Conservation (phyloP, 2,329 filamentous ascomycete genomes). For the Venturia aucupariae region DNA sequence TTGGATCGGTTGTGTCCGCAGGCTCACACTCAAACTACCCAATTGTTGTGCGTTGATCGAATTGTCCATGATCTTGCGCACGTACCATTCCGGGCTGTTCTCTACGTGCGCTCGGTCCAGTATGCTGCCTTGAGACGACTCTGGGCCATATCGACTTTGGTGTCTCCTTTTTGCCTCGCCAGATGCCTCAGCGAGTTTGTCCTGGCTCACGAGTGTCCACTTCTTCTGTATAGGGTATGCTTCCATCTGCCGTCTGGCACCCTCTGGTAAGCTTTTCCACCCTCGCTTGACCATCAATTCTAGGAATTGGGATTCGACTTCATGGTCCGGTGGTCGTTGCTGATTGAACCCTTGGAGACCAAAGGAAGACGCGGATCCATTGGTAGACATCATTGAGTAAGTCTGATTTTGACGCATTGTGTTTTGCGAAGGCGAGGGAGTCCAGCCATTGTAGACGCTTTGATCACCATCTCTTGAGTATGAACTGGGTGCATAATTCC, state of each 20-base stretch:
- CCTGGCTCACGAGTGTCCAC: conserved; percentile 94
- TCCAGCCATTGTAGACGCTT: neutral
- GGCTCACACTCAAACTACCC: conserved; percentile 84
- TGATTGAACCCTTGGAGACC: conserved; percentile 51
- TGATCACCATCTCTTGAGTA: conserved; percentile 5
- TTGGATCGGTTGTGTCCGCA: conserved; percentile 89
- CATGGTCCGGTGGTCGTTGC: conserved; percentile 62
- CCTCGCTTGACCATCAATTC: conserved; percentile 95
- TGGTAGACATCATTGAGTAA: conserved; percentile 25
- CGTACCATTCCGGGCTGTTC: conserved; percentile 95
- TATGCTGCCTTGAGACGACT: conserved; percentile 59
- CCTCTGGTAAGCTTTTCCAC: conserved; percentile 93
- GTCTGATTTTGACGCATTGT: conserved; percentile 24
- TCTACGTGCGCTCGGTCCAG: conserved; percentile 82
- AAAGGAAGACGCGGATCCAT: conserved; percentile 41
- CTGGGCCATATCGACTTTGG: conserved; percentile 61
- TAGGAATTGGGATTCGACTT: conserved; percentile 86
- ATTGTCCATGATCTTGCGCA: conserved; percentile 93
- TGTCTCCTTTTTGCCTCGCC: conserved; percentile 83
- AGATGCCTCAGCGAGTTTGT: conserved; percentile 86
- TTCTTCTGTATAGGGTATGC: conserved; percentile 92
- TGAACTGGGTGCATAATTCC: neutral
- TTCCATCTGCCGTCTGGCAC: conserved; percentile 90
- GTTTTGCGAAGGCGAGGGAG: conserved; percentile 4
- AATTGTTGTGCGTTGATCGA: conserved; percentile 85